Evolutionary conservation across 148 eudicot species (phyloP).

Genomic region (Rhododendron williamsianum): DNA sequence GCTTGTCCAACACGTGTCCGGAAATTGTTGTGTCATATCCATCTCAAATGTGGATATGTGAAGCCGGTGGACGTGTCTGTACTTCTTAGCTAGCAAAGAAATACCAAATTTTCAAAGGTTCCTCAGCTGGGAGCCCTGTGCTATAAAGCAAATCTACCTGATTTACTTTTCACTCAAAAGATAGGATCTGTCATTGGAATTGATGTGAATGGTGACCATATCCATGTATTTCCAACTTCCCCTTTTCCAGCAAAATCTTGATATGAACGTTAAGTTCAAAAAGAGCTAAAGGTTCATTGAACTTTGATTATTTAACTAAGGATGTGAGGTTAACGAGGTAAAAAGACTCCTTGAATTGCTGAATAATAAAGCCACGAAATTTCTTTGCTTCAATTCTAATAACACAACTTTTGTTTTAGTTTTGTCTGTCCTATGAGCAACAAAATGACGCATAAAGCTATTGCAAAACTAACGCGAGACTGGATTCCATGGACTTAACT

Average conservation of each 20-base stretch:
- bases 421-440: not conserved
- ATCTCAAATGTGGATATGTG: not conserved
- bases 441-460: not conserved
- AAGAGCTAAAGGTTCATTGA: constrained; percentile 11
- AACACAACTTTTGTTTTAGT: not conserved
- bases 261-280: not conserved
- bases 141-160: constrained; percentile 12
- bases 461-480: not conserved
- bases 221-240: not conserved
- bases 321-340: not conserved
- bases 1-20: not conserved
- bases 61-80: not conserved
- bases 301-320: not conserved
- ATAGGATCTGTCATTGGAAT: not conserved
- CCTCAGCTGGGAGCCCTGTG: constrained; percentile 24
- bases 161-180: constrained; percentile 15
- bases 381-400: not conserved
- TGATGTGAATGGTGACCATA: not conserved
- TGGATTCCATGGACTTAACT: not conserved
- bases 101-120: not conserved
- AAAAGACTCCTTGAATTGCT: not conserved
- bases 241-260: not conserved
- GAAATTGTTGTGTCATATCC: not conserved
- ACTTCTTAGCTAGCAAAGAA: not conserved
- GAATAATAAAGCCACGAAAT: not conserved